A percentile compares a stretch with the other conserved stretches of the same genome.
phyloP scores from a whole-genome alignment of 2,329 filamentous ascomycete species.

The Alternaria arborescens region DNA sequence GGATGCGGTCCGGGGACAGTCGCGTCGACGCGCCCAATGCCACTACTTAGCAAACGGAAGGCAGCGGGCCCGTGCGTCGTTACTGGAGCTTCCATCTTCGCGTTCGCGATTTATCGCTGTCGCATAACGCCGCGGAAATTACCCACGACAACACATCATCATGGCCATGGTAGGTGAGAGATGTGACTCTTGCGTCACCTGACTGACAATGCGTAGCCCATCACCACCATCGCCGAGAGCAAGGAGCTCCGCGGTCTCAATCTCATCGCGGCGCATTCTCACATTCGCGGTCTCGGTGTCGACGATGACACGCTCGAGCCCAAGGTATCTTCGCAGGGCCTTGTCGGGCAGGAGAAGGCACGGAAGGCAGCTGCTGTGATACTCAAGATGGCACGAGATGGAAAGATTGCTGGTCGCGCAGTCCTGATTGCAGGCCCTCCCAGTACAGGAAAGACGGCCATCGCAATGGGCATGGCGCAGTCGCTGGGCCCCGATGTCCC shows the following conservation, averaged over 20 bases:
- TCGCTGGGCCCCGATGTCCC: conserved; percentile 93
- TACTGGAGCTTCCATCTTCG: conserved; percentile 24
- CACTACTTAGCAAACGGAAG: conserved; percentile 1
- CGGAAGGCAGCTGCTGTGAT: conserved; percentile 96
- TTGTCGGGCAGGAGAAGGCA: conserved; percentile 96
- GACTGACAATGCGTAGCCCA: conserved; percentile 51
- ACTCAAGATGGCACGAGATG: conserved; percentile 98
- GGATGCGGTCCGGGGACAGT: not conserved
- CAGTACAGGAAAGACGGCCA: conserved; percentile 97
- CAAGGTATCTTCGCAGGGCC: conserved; percentile 82
- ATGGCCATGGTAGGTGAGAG: conserved; percentile 46
- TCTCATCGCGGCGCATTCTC: conserved; percentile 97
- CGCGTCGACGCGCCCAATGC: no score
- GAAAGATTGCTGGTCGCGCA: conserved; percentile 95
- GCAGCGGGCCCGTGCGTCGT: conserved; percentile 13
- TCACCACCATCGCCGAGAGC: conserved; percentile 88
- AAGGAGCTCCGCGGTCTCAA: conserved; percentile 97
- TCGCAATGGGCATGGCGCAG: conserved; percentile 98
- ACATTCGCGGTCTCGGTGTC: conserved; percentile 94
- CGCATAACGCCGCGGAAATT: conserved; percentile 11
- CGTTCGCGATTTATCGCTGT: conserved; percentile 30
- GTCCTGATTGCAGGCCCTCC: conserved; percentile 95
- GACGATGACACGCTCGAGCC: conserved; percentile 91
- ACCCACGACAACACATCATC: conserved; percentile 19
- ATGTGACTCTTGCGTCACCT: not conserved